Evolutionary conservation across 495 filamentous ascomycete species (phyloP), one percentile per base, ranked within the genome.

Genomic region (Aspergillus saccharolyticus): DNA sequence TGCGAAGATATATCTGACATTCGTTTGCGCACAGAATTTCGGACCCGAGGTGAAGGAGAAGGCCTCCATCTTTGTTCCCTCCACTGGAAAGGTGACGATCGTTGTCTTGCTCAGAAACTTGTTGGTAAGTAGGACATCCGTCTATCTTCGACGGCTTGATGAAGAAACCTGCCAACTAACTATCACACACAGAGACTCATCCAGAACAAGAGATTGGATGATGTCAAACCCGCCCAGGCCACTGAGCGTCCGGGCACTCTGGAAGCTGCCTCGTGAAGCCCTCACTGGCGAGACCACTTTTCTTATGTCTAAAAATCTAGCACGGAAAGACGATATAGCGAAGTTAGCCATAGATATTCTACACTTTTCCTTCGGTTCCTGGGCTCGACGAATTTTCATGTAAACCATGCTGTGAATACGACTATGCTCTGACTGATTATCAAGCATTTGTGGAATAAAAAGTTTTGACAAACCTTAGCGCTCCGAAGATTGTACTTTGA

Each of bases 71-170:
- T 98, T 95, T 59, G 91, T 97, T 7, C 94, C 94, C 6, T 92
- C 91, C 2, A 95, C 95, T 64, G 94, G 94, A 53, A 98, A 97
- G 76, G 94, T 98, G 22, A 98, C 94, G 1, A 97, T 97, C 68
- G 87, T 92, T 12, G 85, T 97, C 16, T 73, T 98, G 57, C 77
- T 97, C 60, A 77, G 94, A 52, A 98, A 98, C 69, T 74, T 97
- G 10, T 76, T 96, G 70, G 90, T 93, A 75, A 65, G 87, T 80
- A 24, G 33, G 33, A 39, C 33, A 43, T n/a, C 24, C 48, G 33
- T 18, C 8, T 17, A 15, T 24, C 18, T 42, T 18, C n/a, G n/a
- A n/a, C n/a, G n/a, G n/a, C 6, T 39, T 30, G 4, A 17, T 18
- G 15, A 18, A 17, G 17, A 21, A 8, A 1, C 22, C 12, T n/a